phyloP scores from a whole-genome alignment of 371 early-diverging fungal genomes.

The Parasitella parasitica region DNA sequence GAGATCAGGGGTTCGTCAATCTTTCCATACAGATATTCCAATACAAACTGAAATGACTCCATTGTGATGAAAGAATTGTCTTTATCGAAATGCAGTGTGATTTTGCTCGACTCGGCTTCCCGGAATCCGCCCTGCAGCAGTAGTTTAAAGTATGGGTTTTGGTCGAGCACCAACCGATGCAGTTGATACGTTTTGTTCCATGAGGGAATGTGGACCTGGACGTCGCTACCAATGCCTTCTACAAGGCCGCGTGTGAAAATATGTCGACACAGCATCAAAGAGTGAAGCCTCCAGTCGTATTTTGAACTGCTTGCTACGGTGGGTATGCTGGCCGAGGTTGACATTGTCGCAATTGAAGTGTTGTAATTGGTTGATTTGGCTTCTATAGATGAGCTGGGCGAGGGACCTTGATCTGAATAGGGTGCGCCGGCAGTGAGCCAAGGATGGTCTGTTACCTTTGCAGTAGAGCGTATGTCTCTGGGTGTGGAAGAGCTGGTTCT shows the following conservation, averaged over 20 bases:
- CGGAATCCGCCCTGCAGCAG: constrained; percentile 56
- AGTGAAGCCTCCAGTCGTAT: constrained; percentile 45
- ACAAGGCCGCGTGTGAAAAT: constrained; percentile 53
- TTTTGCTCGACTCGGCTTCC: constrained; percentile 37
- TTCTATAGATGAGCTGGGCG: not conserved
- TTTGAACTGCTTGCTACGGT: constrained; percentile 1
- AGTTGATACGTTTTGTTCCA: constrained; percentile 56
- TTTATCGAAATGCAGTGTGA: constrained; percentile 51
- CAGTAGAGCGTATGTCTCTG: not conserved
- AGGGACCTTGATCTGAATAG: constrained; percentile 4
- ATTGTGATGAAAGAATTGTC: constrained; percentile 54
- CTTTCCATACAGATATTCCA: constrained; percentile 52
- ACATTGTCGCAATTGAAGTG: not conserved
- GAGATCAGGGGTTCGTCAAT: constrained; percentile 36
- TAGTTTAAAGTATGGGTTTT: constrained; percentile 55
- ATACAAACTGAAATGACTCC: constrained; percentile 59
- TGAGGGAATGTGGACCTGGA: constrained; percentile 44
- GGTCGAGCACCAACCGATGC: constrained; percentile 58
- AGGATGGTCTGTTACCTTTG: constrained; percentile 29
- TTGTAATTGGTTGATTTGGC: not conserved
- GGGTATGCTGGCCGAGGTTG: not conserved
- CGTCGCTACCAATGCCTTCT: constrained; percentile 58
- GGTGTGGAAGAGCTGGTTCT: not conserved
- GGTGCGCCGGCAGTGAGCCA: constrained; percentile 3
- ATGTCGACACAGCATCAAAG: constrained; percentile 48